Conservation (phyloP, 345 rosid species). For the Acer saccharum region DNA sequence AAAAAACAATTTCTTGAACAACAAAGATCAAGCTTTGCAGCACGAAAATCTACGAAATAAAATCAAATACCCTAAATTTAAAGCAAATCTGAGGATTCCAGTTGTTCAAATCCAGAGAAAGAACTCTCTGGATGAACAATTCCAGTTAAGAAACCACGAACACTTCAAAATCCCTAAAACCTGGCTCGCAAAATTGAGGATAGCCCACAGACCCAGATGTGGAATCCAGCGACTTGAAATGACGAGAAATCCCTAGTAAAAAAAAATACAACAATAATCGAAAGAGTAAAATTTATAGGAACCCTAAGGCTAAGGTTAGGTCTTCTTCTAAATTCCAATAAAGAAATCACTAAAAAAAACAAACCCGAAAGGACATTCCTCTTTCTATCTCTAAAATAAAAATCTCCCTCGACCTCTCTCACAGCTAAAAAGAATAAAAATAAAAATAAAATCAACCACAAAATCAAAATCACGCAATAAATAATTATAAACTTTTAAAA, state of each 20-base stretch:
- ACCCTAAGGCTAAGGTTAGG: slow-evolving; percentile 39
- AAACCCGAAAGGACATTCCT: slow-evolving; percentile 35
- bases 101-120: slow-evolving; percentile 23
- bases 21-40: neutral
- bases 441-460: slow-evolving; percentile 28
- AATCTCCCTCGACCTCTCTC: slow-evolving; percentile 22
- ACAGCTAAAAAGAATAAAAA: slow-evolving; percentile 23
- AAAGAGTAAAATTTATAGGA: slow-evolving; percentile 26
- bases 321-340: slow-evolving; percentile 13
- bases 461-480: slow-evolving; percentile 37
- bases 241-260: slow-evolving; percentile 8
- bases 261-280: neutral
- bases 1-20: too few relatives aligned
- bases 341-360: slow-evolving; percentile 31
- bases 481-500: slow-evolving; percentile 26
- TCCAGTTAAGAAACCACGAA: slow-evolving; percentile 13
- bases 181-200: slow-evolving; percentile 21
- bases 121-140: slow-evolving; percentile 9
- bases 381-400: slow-evolving; percentile 32
- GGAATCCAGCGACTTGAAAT: slow-evolving; percentile 21
- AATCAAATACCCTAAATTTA: slow-evolving; percentile 33
- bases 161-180: slow-evolving; percentile 27
- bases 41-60: slow-evolving; percentile 21
- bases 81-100: slow-evolving; percentile 25
- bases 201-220: slow-evolving; percentile 25